Evolutionary conservation across 176 grass and related monocot genomes (phyloP).

Genomic region (Microstegium vimineum): DNA sequence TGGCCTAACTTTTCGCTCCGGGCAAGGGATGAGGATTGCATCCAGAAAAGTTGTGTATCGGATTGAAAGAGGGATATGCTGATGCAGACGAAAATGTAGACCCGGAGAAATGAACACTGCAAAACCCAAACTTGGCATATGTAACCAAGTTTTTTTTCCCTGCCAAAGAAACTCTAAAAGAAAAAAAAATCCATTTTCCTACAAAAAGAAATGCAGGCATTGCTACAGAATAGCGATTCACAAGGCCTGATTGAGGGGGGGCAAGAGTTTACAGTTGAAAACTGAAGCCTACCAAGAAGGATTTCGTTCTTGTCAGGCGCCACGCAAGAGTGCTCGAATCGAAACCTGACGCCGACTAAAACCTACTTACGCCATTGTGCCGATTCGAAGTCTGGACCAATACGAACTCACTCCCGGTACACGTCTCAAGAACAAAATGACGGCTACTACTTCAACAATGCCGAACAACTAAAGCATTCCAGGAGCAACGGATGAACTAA

Average conservation of each 20-base stretch:
- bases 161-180: background rate
- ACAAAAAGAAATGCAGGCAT: background rate
- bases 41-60: background rate
- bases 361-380: background rate
- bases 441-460: background rate
- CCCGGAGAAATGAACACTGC: background rate
- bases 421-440: background rate
- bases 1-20: slow-evolving; percentile 1
- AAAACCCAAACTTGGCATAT: background rate
- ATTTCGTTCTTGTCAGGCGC: background rate
- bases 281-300: background rate
- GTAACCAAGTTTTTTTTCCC: background rate
- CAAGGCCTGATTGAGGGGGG: background rate
- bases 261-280: background rate
- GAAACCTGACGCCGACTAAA: no score
- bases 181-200: background rate
- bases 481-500: background rate
- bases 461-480: background rate
- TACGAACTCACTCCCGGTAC: background rate
- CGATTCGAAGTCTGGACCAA: background rate
- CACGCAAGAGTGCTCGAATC: background rate
- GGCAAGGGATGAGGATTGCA: background rate
- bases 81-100: background rate
- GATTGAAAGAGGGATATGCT: background rate
- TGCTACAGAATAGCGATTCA: background rate